These are phyloP conservation scores for Lentinula raphanica DNA, from an alignment of 768 basidiomycete genomes.

Conservation along the genomic window DNA sequence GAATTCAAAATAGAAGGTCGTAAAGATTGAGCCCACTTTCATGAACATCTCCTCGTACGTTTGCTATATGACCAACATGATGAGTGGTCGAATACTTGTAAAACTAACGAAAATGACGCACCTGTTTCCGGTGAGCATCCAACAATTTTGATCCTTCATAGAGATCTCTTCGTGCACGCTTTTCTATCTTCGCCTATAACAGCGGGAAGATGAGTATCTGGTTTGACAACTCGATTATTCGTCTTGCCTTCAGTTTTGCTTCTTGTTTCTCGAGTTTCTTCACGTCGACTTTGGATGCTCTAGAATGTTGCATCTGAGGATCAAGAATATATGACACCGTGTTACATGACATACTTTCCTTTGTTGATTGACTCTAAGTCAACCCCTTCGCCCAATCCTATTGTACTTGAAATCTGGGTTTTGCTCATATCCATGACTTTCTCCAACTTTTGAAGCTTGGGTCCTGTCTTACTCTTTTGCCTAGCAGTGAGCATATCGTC, in stretches of 20 bases:
- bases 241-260: conserved; percentile 78
- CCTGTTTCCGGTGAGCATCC: conserved; percentile 89
- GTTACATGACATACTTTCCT: conserved; percentile 63
- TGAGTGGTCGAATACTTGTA: too few species aligned
- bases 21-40: conserved; percentile 53
- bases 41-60: conserved; percentile 98
- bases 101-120: conserved; percentile 18
- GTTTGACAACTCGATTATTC: neutral
- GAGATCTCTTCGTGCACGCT: conserved; percentile 81
- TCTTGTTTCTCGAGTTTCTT: conserved; percentile 97
- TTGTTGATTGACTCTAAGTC: conserved; percentile 91
- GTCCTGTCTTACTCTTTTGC: conserved; percentile 52
- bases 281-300: conserved; percentile 88
- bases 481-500: conserved; percentile 60
- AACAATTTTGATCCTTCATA: conserved; percentile 96
- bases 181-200: conserved; percentile 89
- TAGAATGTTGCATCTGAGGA: conserved; percentile 18
- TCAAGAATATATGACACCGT: neutral
- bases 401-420: conserved; percentile 71
- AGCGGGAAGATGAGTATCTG: neutral
- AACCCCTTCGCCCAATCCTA: conserved; percentile 75
- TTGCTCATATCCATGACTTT: conserved; percentile 89
- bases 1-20: neutral
- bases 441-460: conserved; percentile 71
- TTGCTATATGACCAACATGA: too few species aligned